Evolutionary conservation across 306 rosid species (phyloP), one percentile per base, ranked within the genome.

Genomic region (Vicia sativa): DNA sequence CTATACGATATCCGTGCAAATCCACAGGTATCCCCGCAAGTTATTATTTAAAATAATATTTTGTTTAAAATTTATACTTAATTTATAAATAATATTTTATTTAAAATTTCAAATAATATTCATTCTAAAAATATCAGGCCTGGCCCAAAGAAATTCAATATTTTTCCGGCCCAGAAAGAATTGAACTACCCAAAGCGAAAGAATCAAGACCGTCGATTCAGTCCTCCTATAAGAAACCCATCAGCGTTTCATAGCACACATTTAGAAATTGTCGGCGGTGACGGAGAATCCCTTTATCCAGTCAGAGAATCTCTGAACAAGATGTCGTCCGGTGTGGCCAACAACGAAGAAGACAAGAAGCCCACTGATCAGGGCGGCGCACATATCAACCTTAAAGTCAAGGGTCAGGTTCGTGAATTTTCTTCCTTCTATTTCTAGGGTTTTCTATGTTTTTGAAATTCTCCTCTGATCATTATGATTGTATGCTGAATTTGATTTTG

Each of bases 381-480:
- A 7, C 96, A 87, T 78, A 90, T 90, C 72, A 90, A 87, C 55
- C 96, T 90, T 70, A 90, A 90, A 81, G 95, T 87, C 56, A 90
- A 90, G 81, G 91, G 95, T 1, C 95, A 90, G 96, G 96, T 90
- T 28, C 4, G 80, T 66, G 5, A 25, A 25, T 0, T 18, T 37
- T 11, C 25, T 60, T 60, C 45, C 0, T 13, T 77, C 12, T 0
- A 26, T 77, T 53, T 71, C 50, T 45, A 60, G 74, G 77, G 74
- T 75, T 4, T 42, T 2, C 1, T 14, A 10, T 15, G 26, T 5
- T 31, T 48, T 48, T 29, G 5, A 52, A 7, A 12, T 1, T n/a
- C 5, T 2, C 13, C 48, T 2, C 28, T 53, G 1, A 6, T 39
- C 42, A 11, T 11, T 15, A 37, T 29, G 31, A 26, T 35, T 15